Conservation (phyloP, 2,329 filamentous ascomycete genomes). For the Coniochaeta sp. region DNA sequence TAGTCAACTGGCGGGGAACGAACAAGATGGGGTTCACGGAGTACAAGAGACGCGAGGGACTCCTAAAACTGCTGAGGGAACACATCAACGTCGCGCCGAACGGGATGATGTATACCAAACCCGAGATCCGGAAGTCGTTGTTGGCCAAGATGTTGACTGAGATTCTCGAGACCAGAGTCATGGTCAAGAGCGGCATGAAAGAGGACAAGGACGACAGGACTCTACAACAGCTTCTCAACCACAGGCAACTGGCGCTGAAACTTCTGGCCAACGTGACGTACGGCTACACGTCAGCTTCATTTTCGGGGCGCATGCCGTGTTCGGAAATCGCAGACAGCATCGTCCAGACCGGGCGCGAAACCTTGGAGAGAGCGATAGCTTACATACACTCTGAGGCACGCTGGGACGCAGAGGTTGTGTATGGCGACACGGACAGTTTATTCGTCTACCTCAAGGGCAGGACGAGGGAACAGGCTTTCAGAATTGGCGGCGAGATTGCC, state of each 20-base stretch:
- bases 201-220: slow-evolving; percentile 80
- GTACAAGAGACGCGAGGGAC: slow-evolving; percentile 67
- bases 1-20: slow-evolving; percentile 78
- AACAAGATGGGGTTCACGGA: slow-evolving; percentile 94
- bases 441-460: slow-evolving; percentile 87
- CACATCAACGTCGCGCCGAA: slow-evolving; percentile 91
- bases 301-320: slow-evolving; percentile 96
- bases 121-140: slow-evolving; percentile 79
- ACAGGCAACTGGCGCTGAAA: slow-evolving; percentile 88
- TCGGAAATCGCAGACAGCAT: slow-evolving; percentile 98
- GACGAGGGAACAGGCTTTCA: slow-evolving; percentile 81
- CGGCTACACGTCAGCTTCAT: slow-evolving; percentile 93
- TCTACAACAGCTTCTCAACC: slow-evolving; percentile 82
- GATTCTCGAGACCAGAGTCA: slow-evolving; percentile 90
- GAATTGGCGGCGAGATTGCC: slow-evolving; percentile 87
- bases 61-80: slow-evolving; percentile 73
- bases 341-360: slow-evolving; percentile 91
- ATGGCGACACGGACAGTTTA: slow-evolving; percentile 93
- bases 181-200: slow-evolving; percentile 98
- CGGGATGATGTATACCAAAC: slow-evolving; percentile 89
- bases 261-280: slow-evolving; percentile 98
- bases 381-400: slow-evolving; percentile 79
- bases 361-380: slow-evolving; percentile 86
- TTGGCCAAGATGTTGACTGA: slow-evolving; percentile 95
- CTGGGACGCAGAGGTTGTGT: slow-evolving; percentile 96